Base-by-base conservation (phyloP, 495 filamentous ascomycete genomes). In the Penicillium tannophilum region DNA sequence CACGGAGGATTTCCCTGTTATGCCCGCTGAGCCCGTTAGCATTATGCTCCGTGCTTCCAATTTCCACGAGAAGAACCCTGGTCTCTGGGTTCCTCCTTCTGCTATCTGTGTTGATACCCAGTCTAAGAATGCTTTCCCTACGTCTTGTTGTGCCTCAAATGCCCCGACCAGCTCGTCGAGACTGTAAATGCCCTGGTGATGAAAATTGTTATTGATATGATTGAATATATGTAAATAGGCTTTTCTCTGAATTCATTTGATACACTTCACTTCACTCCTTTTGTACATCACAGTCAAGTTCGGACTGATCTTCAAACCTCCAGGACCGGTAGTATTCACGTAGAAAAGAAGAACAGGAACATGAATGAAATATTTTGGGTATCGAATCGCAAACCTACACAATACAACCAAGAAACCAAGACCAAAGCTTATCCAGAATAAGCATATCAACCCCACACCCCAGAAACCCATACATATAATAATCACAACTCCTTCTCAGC, bases 11-110 rank as follows among this genome's bases (percentile, higher is more conserved):
- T 87, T 84, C 70, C 84, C 84, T 6, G 78, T 87, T 51, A 91
- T 91, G 88, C 88, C 88, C 3, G 82, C 80, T 56, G 88, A 91
- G 77, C 83, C 82, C 6, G 88, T 92, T 73, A 82, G 81, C 54
- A 81, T 90, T 16, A 76, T 78, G 62, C 56, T 91, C 61, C 84
- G 86, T 62, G 86, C 88, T 4, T 81, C 80, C 5, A 88, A 89
- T 57, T 90, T 90, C 76, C 88, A 88, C 65, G 79, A 84, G 39
- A 79, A 77, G 73, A 91, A 90, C 60, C 88, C 88, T 6, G 86
- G 85, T 24, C 63, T 90, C 6, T 88, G 89, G 74, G 88, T 91
- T 39, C 82, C 87, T 39, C 84, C 84, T 11, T 80, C 76, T 33
- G 63, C 65, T 46, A 57, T 70, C 41, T 70, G 67, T 68, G 67